These are phyloP conservation scores for Brettanomyces anomalus DNA, from an alignment of 805 yeast species.

Conservation along the genomic window DNA sequence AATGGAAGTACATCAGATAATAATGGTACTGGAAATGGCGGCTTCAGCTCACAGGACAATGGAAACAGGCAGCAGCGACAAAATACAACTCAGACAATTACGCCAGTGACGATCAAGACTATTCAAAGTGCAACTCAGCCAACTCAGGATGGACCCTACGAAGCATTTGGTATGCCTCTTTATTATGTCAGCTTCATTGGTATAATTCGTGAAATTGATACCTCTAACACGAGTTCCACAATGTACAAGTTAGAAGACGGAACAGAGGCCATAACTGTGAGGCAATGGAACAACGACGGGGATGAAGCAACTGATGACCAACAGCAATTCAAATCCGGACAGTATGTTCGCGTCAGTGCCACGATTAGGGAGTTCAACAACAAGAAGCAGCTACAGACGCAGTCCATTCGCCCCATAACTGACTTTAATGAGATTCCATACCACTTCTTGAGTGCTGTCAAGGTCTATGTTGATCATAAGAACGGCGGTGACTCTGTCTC, in stretches of 20 bases:
- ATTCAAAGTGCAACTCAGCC: conserved; percentile 49
- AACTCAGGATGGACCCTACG: conserved; percentile 62
- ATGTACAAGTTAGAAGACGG: conserved; percentile 67
- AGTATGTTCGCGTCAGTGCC: conserved; percentile 53
- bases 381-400: conserved; percentile 56
- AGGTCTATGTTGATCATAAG: conserved; percentile 45
- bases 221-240: conserved; percentile 48
- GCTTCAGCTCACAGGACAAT: conserved; percentile 20
- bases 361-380: conserved; percentile 51
- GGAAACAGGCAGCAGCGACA: conserved; percentile 17
- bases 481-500: conserved; percentile 28
- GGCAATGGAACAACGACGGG: conserved; percentile 51
- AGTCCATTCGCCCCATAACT: conserved; percentile 44
- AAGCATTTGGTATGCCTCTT: conserved; percentile 48
- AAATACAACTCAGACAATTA: conserved; percentile 28
- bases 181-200: conserved; percentile 62
- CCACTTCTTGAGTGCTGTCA: conserved; percentile 58
- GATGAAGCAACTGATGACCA: conserved; percentile 14
- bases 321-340: conserved; percentile 34
- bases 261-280: conserved; percentile 56
- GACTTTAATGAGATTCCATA: conserved; percentile 63
- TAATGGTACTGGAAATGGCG: conserved; percentile 18
- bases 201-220: conserved; percentile 52
- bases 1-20: conserved; percentile 8
- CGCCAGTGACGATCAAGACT: conserved; percentile 71